Evolutionary conservation across 1,284 basidiomycete species (phyloP).

Genomic region (Ganoderma resinaceum): DNA sequence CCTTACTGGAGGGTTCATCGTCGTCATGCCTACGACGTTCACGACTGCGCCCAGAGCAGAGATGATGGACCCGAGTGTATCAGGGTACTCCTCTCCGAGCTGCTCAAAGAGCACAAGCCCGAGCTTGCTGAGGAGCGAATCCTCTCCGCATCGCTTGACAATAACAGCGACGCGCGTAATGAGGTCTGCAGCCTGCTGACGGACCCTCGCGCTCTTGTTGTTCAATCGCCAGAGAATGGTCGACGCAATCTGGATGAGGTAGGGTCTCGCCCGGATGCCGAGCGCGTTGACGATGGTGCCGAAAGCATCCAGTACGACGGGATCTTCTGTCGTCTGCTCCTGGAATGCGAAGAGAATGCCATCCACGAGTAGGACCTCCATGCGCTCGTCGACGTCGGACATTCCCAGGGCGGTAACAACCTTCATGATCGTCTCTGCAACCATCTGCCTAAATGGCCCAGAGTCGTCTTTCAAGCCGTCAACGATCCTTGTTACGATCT

Average conservation of each 20-base stretch:
- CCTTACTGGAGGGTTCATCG: conserved; percentile 99
- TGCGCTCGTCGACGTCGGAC: conserved; percentile 94
- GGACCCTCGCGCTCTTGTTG: conserved; percentile 99
- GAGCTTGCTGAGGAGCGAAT: conserved; percentile 94
- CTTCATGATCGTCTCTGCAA: conserved; percentile 99
- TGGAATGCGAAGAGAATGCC: conserved; percentile 99
- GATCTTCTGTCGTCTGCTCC: conserved; percentile 98
- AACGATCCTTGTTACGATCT: conserved; percentile 94
- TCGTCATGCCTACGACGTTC: conserved; percentile 99
- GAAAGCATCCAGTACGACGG: conserved; percentile 98
- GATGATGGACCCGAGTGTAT: conserved; percentile 98
- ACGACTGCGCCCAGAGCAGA: conserved; percentile 98
- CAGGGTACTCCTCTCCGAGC: conserved; percentile 98
- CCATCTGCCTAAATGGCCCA: conserved; percentile 99
- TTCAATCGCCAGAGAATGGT: conserved; percentile 99
- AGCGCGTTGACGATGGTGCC: conserved; percentile 97
- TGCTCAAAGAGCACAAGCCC: conserved; percentile 98
- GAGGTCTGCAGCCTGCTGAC: conserved; percentile 97
- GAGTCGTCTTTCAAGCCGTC: conserved; percentile 97
- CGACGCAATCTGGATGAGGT: conserved; percentile 99
- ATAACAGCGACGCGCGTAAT: conserved; percentile 95
- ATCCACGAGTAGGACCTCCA: conserved; percentile 95
- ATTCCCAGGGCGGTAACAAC: conserved; percentile 93
- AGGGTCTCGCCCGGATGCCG: conserved; percentile 95
- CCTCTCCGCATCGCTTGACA: conserved; percentile 98